phyloP scores from a whole-genome alignment of 495 filamentous ascomycete species.

The Penicillium atrosanguineum region DNA sequence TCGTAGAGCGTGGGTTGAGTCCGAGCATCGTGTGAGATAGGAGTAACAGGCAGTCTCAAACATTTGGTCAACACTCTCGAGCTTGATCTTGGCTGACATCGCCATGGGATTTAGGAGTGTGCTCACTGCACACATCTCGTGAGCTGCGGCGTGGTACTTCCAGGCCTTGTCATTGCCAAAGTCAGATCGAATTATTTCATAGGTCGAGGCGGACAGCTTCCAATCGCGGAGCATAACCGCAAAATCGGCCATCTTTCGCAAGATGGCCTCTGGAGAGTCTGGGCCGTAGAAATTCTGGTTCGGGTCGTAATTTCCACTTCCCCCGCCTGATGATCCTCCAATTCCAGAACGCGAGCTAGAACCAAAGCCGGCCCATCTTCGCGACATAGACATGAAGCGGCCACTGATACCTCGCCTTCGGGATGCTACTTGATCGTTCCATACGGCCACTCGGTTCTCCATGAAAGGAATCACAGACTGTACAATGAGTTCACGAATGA shows the following conservation, averaged over 20 bases:
- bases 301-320: conserved; percentile 71
- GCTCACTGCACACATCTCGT: conserved; percentile 88
- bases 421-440: conserved; percentile 98
- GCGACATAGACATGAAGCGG: conserved; percentile 87
- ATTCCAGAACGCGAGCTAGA: conserved; percentile 48
- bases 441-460: conserved; percentile 84
- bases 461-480: conserved; percentile 92
- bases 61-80: conserved; percentile 78
- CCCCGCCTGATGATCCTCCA: conserved; percentile 37
- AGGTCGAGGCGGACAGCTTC: conserved; percentile 86
- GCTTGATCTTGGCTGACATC: conserved; percentile 66
- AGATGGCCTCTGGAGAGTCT: conserved; percentile 78
- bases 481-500: conserved; percentile 88
- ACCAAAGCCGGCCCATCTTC: conserved; percentile 80
- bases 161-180: conserved; percentile 95
- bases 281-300: conserved; percentile 77
- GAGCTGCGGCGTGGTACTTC: conserved; percentile 87
- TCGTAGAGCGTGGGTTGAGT: conserved; percentile 72
- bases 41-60: conserved; percentile 88
- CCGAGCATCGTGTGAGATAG: conserved; percentile 78
- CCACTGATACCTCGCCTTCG: conserved; percentile 81
- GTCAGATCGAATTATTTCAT: conserved; percentile 83
- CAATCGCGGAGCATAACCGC: conserved; percentile 94
- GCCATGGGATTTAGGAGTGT: conserved; percentile 71
- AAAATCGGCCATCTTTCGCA: conserved; percentile 93